Evolutionary conservation across 345 rosid species (phyloP).

Genomic region (Carallia brachiata): DNA sequence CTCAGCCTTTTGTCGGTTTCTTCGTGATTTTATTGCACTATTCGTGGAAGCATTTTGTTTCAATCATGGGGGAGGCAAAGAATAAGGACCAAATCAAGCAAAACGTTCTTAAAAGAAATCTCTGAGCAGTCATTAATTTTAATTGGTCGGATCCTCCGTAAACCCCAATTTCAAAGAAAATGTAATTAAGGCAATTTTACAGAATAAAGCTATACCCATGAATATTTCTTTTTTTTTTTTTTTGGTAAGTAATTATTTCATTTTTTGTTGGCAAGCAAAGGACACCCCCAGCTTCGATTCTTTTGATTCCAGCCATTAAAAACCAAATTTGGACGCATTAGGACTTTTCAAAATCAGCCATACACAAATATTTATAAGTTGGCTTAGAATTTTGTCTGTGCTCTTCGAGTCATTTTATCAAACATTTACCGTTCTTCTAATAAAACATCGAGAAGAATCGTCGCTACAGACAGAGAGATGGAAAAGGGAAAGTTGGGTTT

Average conservation of each 20-base stretch:
- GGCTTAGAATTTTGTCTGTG: neutral
- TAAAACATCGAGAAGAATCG: neutral
- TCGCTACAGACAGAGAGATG: neutral
- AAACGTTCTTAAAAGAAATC: neutral
- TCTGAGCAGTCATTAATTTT: neutral
- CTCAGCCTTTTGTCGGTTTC: neutral
- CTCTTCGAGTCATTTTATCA: constrained; percentile 3
- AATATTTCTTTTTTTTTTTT: too few relatives aligned
- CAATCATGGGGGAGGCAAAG: constrained; percentile 5
- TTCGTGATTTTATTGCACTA: neutral
- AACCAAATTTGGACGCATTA: neutral
- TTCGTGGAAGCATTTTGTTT: neutral
- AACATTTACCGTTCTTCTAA: neutral
- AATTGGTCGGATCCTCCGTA: neutral
- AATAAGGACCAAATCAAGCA: neutral
- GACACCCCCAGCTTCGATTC: neutral
- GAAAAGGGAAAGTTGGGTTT: constrained; percentile 15
- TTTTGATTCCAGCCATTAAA: neutral
- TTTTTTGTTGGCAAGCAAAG: constrained; percentile 14
- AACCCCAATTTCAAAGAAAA: neutral
- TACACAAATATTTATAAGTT: neutral
- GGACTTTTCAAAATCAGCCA: neutral
- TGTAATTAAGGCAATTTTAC: neutral
- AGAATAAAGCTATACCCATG: constrained; percentile 8
- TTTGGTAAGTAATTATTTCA: too few relatives aligned